These are phyloP conservation scores for Cucurbita argyrosperma DNA, from an alignment of 306 rosid species.

Conservation along the genomic window DNA sequence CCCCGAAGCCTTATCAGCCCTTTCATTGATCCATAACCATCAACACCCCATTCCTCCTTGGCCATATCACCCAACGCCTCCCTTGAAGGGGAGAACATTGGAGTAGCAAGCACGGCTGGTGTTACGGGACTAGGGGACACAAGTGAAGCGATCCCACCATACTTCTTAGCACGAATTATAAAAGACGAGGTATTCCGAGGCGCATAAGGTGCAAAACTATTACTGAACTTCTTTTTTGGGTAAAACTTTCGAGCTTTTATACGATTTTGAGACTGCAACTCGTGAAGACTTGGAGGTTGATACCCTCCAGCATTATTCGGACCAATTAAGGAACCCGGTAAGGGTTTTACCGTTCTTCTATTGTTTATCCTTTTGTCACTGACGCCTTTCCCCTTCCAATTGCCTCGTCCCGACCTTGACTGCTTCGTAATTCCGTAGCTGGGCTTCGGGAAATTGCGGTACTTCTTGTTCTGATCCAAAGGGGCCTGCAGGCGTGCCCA, in stretches of 20 bases:
- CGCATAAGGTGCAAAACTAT: constrained; percentile 66
- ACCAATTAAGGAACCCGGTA: constrained; percentile 12
- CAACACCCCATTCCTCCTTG: constrained; percentile 73
- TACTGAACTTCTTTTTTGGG: constrained; percentile 37
- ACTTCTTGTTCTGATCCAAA: constrained; percentile 10
- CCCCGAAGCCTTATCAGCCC: constrained; percentile 59
- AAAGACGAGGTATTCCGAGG: constrained; percentile 71
- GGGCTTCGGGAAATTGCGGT: constrained; percentile 10
- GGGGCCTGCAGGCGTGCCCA: constrained; percentile 27
- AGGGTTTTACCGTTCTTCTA: constrained; percentile 38
- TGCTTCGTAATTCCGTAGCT: constrained; percentile 10
- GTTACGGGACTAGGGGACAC: constrained; percentile 83
- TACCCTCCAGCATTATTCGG: constrained; percentile 23
- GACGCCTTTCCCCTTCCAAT: constrained; percentile 67
- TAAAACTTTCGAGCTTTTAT: constrained; percentile 41
- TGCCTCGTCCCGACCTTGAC: constrained; percentile 23
- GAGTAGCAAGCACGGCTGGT: constrained; percentile 79
- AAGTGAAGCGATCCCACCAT: constrained; percentile 59
- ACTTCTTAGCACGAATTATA: constrained; percentile 49
- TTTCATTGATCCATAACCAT: constrained; percentile 78
- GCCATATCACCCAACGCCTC: constrained; percentile 56
- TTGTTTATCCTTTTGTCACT: constrained; percentile 46
- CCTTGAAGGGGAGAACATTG: constrained; percentile 42
- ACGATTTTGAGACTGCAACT: constrained; percentile 73
- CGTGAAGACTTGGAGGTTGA: constrained; percentile 62